A percentile compares a stretch with the other conserved stretches of the same genome.
These are phyloP conservation scores for rapeseed (Brassica napus) DNA, from an alignment of 345 rosid species.

Conservation along the genomic window Da-Ae NC_063441.1:12922001-12922500, in stretches of 20 bases:
- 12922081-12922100: background rate
- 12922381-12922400: background rate
- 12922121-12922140: background rate
- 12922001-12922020: conserved; percentile 1
- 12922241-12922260: conserved; percentile 66
- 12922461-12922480: conserved; percentile 15
- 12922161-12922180: conserved; percentile 17
- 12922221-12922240: conserved; percentile 79
- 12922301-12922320: conserved; percentile 48
- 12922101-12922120: conserved; percentile 32
- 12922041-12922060: conserved; percentile 22
- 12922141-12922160: background rate
- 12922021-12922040: conserved; percentile 34
- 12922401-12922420: conserved; percentile 18
- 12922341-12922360: conserved; percentile 50
- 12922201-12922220: conserved; percentile 54
- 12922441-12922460: conserved; percentile 18
- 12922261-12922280: conserved; percentile 41
- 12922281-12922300: conserved; percentile 16
- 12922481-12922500: conserved; percentile 40
- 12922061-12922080: conserved; percentile 6
- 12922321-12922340: conserved; percentile 84
- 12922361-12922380: conserved; percentile 17
- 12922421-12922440: conserved; percentile 25
- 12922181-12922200: background rate